phyloP scores from a whole-genome alignment of 208 protist species.

The Phytomonas francai region DNA sequence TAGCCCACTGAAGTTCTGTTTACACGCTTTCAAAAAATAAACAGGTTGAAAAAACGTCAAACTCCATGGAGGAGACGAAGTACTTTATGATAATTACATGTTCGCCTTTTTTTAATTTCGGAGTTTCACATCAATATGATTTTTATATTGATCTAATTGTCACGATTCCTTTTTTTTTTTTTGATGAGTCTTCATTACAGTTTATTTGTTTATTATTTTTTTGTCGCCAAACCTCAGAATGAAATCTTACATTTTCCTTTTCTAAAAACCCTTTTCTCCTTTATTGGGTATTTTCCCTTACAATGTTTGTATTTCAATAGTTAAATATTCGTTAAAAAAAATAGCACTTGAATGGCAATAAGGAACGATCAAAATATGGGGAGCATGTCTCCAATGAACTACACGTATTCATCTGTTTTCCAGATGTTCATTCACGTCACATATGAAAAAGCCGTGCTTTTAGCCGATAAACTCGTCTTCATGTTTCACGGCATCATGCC shows the following conservation, averaged over 20 bases:
- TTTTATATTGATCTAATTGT: constrained; percentile 4
- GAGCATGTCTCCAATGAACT: too few species aligned
- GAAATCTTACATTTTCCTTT: too few species aligned
- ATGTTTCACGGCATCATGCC: constrained; percentile 18
- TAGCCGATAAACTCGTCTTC: constrained; percentile 10
- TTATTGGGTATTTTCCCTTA: constrained; percentile 6
- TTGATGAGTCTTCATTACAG: neutral
- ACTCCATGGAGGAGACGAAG: too few species aligned
- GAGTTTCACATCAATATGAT: neutral
- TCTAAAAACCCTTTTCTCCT: neutral
- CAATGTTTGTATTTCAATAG: neutral
- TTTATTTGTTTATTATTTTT: too few species aligned
- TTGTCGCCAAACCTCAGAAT: too few species aligned
- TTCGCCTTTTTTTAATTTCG: neutral
- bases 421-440: constrained; percentile 13
- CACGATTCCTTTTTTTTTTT: constrained; percentile 8
- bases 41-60: too few species aligned
- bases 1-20: constrained; percentile 4
- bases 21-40: neutral
- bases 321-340: too few species aligned
- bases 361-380: too few species aligned
- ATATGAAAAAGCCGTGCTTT: constrained; percentile 16
- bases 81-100: neutral
- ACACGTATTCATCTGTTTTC: too few species aligned
- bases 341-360: too few species aligned